Evolutionary conservation across 2,329 filamentous ascomycete species (phyloP), one percentile per base, ranked within the genome.

Genomic region (Colletotrichum lentis): DNA sequence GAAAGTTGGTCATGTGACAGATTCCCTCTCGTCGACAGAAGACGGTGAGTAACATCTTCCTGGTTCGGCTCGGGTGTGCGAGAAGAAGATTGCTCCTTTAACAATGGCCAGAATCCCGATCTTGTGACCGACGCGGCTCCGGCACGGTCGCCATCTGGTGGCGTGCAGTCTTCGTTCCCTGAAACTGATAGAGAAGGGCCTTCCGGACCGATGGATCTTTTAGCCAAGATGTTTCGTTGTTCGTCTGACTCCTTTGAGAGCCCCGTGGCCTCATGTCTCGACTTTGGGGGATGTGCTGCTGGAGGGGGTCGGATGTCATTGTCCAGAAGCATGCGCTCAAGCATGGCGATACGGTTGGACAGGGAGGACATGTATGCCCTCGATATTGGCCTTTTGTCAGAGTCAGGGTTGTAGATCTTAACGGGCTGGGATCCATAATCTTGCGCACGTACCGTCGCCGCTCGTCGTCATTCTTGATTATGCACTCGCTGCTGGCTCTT

Each of bases 401-500:
- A 41, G 62, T 44, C 68, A 24, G 31, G 12, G 70, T 73, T 61
- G 27, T 27, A 16, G 24, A 54, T 62, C 67, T 24, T 18, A 27
- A 37, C 50, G 41, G 7, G 11, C 27, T 20, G 31, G 18, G 10
- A 8, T 7, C 4, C 4, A 20, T 8, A 16, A 10, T 35, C 5
- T 14, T 5, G 3, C 20, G 2, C 37, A 61, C 80, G 47, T 73
- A 85, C 85, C 84, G 78, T 74, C 85, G 76, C 49, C 85, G 77
- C 73, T 87, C 85, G 73, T 87, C 85, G 68, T 87, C 85, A 70
- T 87, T 85, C 72, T 84, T 86, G 72, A 87, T 87, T 62, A 87
- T 76, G 70, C 85, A 87, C 54, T 82, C 78, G 12, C 81, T 79
- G 18, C 82, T 84, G 2, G 82, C 80, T 62, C 83, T 78, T 71